Base-by-base conservation (phyloP, 768 basidiomycete species). In the Lepiota brunneoincarnata region DNA sequence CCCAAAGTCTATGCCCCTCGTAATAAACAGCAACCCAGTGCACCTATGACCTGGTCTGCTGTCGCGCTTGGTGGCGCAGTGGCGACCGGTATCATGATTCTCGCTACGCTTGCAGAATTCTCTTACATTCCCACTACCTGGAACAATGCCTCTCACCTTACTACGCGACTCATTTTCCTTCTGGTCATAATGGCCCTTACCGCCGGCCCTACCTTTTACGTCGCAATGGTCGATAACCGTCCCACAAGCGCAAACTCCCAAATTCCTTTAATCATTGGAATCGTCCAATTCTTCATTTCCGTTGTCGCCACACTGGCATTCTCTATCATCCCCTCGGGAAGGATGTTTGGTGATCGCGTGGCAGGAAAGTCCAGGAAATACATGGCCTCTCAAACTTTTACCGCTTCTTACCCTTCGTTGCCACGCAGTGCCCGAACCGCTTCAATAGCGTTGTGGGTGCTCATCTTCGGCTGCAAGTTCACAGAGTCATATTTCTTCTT, bases 271-370 rank as follows among this genome's bases (percentile, higher is more conserved):
- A 97, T 98, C 70, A 72, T 98, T 63, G 92, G 82, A 64, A 87
- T 97, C 57, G 93, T 93, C 24, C 95, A 98, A 63, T 98, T 98
- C 76, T 91, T 86, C 69, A 80, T 98, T 56, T 93, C 95, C 12
- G 84, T 92, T 43, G 75, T 88, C 17, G 89, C 84, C 44, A 93
- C 94, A 24, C 47, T 93, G 53, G 76, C 83, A 0, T 99, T 98
- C 72, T 86, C 86, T 49, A 75, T 94, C 63, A 82, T 99, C 56
- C 97, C 97, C 0, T 96, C 94, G 0, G 97, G 96, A 4, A 83
- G 96, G 46, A 96, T 99, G 92, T 98, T 99, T 67, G 97, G 97
- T 37, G 97, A 99, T 67, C 87, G 96, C 56, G 97, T 99, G 5
- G 91, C 94, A 5, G 93, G 96, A 63, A 98, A 97, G 72, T 83